These are phyloP conservation scores for Paxillus ammoniavirescens DNA, from an alignment of 768 basidiomycete genomes.

Conservation along the genomic window DNA sequence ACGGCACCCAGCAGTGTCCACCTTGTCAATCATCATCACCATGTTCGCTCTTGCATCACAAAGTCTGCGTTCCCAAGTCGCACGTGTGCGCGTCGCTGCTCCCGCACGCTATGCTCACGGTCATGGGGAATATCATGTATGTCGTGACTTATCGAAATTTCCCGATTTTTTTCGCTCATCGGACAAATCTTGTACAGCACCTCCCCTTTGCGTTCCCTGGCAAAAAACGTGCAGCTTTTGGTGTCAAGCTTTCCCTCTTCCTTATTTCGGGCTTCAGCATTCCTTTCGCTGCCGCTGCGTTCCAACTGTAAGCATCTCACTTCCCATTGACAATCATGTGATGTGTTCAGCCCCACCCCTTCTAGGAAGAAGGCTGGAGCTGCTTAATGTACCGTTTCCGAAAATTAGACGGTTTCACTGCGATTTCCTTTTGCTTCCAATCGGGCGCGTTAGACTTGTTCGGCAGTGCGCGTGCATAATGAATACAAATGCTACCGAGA, in stretches of 20 bases:
- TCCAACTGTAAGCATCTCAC: conserved; percentile 57
- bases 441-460: not conserved
- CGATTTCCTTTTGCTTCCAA: not conserved
- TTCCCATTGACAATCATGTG: not conserved
- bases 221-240: conserved; percentile 48
- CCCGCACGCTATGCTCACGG: conserved; percentile 49
- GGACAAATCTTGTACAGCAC: conserved; percentile 37
- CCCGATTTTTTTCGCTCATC: conserved; percentile 1
- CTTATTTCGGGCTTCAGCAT: conserved; percentile 60
- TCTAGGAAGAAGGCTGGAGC: conserved; percentile 41
- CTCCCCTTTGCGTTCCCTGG: conserved; percentile 55
- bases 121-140: conserved; percentile 53
- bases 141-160: not conserved
- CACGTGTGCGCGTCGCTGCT: conserved; percentile 22
- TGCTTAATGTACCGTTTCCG: conserved; percentile 17
- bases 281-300: conserved; percentile 60
- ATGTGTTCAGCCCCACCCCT: conserved; percentile 3
- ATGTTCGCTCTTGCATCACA: conserved; percentile 48
- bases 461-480: conserved; percentile 7
- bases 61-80: conserved; percentile 38
- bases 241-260: conserved; percentile 30
- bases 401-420: conserved; percentile 4
- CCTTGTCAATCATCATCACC: conserved; percentile 6
- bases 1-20: conserved; percentile 6
- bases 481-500: not conserved